A percentile compares a stretch with the other conserved stretches of the same genome.
phyloP scores from a whole-genome alignment of 768 basidiomycete genomes.

The Psilocybe azurescens region DNA sequence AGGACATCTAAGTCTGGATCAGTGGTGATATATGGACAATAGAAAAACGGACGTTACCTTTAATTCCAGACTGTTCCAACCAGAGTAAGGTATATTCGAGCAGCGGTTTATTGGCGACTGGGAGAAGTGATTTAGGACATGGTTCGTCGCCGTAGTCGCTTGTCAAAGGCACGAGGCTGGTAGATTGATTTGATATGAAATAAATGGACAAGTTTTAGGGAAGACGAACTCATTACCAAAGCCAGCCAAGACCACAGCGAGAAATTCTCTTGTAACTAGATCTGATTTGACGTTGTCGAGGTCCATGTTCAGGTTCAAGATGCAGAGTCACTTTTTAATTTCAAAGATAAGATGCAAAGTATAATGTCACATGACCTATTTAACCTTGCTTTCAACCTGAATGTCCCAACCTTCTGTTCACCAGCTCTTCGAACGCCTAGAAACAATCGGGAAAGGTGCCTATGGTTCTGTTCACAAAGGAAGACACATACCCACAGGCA shows the following conservation, averaged over 20 bases:
- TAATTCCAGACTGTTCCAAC: slow-evolving; percentile 87
- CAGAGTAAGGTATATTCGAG: slow-evolving; percentile 84
- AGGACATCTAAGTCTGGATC: slow-evolving; percentile 68
- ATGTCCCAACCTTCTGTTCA: slow-evolving; percentile 68
- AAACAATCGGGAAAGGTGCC: slow-evolving; percentile 94
- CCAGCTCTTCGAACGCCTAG: slow-evolving; percentile 83
- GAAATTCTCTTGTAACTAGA: slow-evolving; percentile 74
- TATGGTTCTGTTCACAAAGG: slow-evolving; percentile 97
- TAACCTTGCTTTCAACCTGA: slow-evolving; percentile 15
- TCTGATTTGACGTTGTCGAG: slow-evolving; percentile 60
- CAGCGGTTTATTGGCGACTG: slow-evolving; percentile 87
- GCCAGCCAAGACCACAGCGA: slow-evolving; percentile 87
- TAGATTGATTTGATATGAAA: slow-evolving; percentile 21
- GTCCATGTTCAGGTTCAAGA: slow-evolving; percentile 52
- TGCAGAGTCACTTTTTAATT: not conserved
- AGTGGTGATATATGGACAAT: slow-evolving; percentile 9
- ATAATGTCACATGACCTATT: slow-evolving; percentile 20
- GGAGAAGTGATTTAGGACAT: slow-evolving; percentile 86
- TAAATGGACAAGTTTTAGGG: slow-evolving; percentile 6
- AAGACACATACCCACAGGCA: slow-evolving; percentile 80
- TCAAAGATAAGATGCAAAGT: slow-evolving; percentile 14
- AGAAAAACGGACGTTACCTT: slow-evolving; percentile 52
- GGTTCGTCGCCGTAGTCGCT: slow-evolving; percentile 80
- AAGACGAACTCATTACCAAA: slow-evolving; percentile 85
- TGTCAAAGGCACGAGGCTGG: slow-evolving; percentile 76